Conservation (phyloP, 2,329 filamentous ascomycete genomes). For the Zalaria sp. region DNA sequence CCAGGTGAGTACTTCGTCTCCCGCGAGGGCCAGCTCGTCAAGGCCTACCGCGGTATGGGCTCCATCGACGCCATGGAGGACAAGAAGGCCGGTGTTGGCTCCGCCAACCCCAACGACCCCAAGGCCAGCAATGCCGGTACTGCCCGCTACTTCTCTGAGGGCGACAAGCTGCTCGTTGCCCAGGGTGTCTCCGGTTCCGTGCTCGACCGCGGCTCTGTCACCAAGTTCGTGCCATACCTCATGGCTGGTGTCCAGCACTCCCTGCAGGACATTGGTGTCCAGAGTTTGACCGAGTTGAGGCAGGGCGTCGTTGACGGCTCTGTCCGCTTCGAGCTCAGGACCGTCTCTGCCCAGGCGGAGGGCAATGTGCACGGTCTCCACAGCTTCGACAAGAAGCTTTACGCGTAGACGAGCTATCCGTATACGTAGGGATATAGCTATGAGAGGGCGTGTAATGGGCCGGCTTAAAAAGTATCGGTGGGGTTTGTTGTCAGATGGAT, state of each 20-base stretch:
- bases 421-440: too few relatives aligned
- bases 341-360: conserved; percentile 87
- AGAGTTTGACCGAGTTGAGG: conserved; percentile 66
- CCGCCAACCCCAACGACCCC: conserved; percentile 41
- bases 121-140: conserved; percentile 81
- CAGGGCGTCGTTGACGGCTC: conserved; percentile 57
- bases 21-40: conserved; percentile 92
- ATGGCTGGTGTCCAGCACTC: conserved; percentile 94
- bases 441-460: too few relatives aligned
- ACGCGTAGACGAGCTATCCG: conserved; percentile 45
- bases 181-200: conserved; percentile 89
- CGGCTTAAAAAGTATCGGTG: too few relatives aligned
- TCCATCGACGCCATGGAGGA: conserved; percentile 99
- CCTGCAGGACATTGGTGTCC: conserved; percentile 84
- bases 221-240: conserved; percentile 92
- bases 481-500: too few relatives aligned
- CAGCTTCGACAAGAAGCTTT: conserved; percentile 99
- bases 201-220: conserved; percentile 70
- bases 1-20: conserved; percentile 94
- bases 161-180: conserved; percentile 84
- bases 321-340: conserved; percentile 87
- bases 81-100: conserved; percentile 73
- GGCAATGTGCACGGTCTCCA: conserved; percentile 94
- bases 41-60: conserved; percentile 98
- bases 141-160: conserved; percentile 95